A percentile compares a stretch with the other conserved stretches of the same genome.
Conservation (phyloP, 2,329 filamentous ascomycete species). For the Teratosphaeria epicoccoides region DNA sequence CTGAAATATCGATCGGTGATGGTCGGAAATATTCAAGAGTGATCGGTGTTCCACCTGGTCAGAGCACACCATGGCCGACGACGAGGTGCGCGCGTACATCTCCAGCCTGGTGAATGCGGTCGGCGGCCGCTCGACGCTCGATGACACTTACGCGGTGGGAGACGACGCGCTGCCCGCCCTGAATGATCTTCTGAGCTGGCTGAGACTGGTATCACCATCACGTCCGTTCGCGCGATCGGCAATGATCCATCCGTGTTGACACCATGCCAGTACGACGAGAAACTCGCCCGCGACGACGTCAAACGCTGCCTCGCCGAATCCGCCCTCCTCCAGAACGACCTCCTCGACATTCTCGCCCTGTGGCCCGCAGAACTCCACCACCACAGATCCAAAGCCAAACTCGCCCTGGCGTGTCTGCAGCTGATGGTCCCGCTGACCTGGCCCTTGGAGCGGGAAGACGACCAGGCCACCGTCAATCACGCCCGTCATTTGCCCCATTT, state of each 20-base stretch:
- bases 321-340: slow-evolving; percentile 80
- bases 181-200: slow-evolving; percentile 89
- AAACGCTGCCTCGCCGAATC: slow-evolving; percentile 84
- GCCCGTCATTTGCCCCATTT: slow-evolving; percentile 84
- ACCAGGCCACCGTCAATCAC: slow-evolving; percentile 83
- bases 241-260: slow-evolving; percentile 2
- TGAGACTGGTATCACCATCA: slow-evolving; percentile 57
- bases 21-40: background rate
- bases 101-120: slow-evolving; percentile 90
- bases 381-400: slow-evolving; percentile 64
- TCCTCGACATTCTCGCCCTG: slow-evolving; percentile 75
- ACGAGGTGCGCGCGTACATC: slow-evolving; percentile 85
- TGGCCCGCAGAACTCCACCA: slow-evolving; percentile 66
- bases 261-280: slow-evolving; percentile 47
- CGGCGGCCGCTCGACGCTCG: slow-evolving; percentile 23
- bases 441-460: slow-evolving; percentile 71
- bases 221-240: too few relatives aligned
- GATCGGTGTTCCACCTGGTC: background rate
- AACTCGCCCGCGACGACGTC: slow-evolving; percentile 87
- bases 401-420: slow-evolving; percentile 79
- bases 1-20: too few relatives aligned
- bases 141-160: slow-evolving; percentile 64
- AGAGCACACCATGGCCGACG: slow-evolving; percentile 28
- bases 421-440: slow-evolving; percentile 86
- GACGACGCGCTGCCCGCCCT: slow-evolving; percentile 87